phyloP scores from a whole-genome alignment of 345 rosid genomes.

The Excoecaria cochinchinensis region DNA sequence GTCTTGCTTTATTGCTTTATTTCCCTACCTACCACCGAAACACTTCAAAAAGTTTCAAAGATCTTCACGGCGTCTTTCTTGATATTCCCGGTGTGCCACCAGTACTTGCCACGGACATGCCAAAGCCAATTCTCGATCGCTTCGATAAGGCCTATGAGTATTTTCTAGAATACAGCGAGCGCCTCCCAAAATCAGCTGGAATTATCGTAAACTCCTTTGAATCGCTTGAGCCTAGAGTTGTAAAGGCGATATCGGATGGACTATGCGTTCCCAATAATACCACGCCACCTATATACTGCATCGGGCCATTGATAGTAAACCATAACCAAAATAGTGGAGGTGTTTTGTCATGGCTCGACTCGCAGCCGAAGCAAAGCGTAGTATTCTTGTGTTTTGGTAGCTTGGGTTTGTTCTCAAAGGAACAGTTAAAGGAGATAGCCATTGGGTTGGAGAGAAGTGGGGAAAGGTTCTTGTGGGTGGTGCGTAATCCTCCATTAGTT shows the following conservation, averaged over 20 bases:
- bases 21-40: slow-evolving; percentile 13
- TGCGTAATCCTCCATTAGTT: slow-evolving; percentile 32
- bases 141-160: slow-evolving; percentile 6
- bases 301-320: slow-evolving; percentile 52
- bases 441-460: slow-evolving; percentile 45
- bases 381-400: slow-evolving; percentile 48
- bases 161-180: slow-evolving; percentile 6
- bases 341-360: slow-evolving; percentile 40
- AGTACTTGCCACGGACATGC: slow-evolving; percentile 21
- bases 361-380: slow-evolving; percentile 39
- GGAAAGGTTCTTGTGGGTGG: slow-evolving; percentile 49
- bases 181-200: slow-evolving; percentile 27
- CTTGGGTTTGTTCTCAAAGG: slow-evolving; percentile 34
- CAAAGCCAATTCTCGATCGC: slow-evolving; percentile 22
- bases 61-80: neutral
- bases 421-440: slow-evolving; percentile 47
- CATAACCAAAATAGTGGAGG: neutral
- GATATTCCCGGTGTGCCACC: slow-evolving; percentile 38
- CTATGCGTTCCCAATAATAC: slow-evolving; percentile 31
- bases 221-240: slow-evolving; percentile 42
- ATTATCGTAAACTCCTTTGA: slow-evolving; percentile 58
- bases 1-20: slow-evolving; percentile 17
- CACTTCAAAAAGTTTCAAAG: slow-evolving; percentile 17
- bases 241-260: slow-evolving; percentile 44
- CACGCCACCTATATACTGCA: slow-evolving; percentile 44